A percentile compares a stretch with the other conserved stretches of the same genome.
Conservation (phyloP, 345 rosid species). For the Adansonia digitata region DNA sequence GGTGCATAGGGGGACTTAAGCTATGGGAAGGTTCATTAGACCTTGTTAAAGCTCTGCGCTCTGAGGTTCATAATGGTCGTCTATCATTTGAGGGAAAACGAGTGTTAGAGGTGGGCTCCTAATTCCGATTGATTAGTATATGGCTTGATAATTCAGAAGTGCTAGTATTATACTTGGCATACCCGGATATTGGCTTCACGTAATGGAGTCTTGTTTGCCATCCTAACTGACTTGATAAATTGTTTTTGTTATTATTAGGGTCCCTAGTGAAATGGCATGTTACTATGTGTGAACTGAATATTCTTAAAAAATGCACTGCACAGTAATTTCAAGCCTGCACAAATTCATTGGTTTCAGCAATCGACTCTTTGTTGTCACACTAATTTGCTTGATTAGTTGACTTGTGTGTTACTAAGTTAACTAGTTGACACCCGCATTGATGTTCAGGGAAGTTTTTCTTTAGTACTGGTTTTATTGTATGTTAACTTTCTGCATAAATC, state of each 20-base stretch:
- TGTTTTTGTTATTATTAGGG: neutral
- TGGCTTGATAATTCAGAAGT: neutral
- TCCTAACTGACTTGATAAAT: neutral
- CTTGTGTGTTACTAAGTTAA: neutral
- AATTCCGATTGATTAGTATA: slow-evolving; percentile 23
- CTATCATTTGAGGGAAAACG: slow-evolving; percentile 55
- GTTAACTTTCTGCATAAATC: neutral
- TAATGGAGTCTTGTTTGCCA: neutral
- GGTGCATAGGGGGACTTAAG: slow-evolving; percentile 73
- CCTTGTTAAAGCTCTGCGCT: slow-evolving; percentile 70
- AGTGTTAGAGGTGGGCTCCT: slow-evolving; percentile 72
- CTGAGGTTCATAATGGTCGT: slow-evolving; percentile 45
- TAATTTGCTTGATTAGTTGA: neutral
- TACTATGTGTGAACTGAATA: neutral
- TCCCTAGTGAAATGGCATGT: neutral
- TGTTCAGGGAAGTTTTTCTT: neutral
- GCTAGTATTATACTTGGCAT: neutral
- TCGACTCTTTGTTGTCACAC: neutral
- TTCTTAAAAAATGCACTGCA: neutral
- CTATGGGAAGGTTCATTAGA: slow-evolving; percentile 97
- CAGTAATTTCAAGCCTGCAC: neutral
- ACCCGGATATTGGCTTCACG: neutral
- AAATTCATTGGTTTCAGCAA: neutral
- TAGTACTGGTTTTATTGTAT: neutral
- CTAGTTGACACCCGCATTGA: neutral